phyloP scores from a whole-genome alignment of 2,329 filamentous ascomycete genomes.

The Trichoderma sp. region DNA sequence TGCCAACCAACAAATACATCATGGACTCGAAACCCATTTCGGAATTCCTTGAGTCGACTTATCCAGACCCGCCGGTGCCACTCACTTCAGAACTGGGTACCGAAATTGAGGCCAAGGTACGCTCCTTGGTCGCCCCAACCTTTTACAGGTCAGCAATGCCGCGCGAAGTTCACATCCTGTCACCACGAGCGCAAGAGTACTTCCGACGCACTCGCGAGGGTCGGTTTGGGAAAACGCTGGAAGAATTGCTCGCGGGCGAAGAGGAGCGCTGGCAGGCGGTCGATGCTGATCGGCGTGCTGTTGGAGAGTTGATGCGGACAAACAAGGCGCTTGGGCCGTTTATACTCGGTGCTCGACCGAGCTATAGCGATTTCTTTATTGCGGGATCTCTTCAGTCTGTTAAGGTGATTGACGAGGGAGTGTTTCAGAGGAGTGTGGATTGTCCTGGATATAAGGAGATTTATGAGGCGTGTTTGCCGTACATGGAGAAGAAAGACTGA shows the following conservation, averaged over 20 bases:
- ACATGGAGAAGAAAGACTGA: constrained; percentile 3
- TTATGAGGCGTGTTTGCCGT: constrained; percentile 5
- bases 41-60: neutral
- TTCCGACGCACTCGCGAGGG: neutral
- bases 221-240: neutral
- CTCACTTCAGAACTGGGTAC: constrained; percentile 5
- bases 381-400: constrained; percentile 4
- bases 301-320: neutral
- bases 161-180: neutral
- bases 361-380: neutral
- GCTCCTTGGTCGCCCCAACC: neutral
- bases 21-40: constrained; percentile 8
- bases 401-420: neutral
- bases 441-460: neutral
- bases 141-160: neutral
- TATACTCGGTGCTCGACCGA: neutral
- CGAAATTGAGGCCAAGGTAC: neutral
- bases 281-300: neutral
- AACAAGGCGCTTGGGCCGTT: neutral
- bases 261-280: neutral
- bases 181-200: neutral
- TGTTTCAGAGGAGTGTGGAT: neutral
- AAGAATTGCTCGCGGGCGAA: neutral
- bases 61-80: neutral
- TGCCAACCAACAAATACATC: neutral